Evolutionary conservation across 139 green algal species (phyloP).

Genomic region (Chlamydomonas incerta): DNA sequence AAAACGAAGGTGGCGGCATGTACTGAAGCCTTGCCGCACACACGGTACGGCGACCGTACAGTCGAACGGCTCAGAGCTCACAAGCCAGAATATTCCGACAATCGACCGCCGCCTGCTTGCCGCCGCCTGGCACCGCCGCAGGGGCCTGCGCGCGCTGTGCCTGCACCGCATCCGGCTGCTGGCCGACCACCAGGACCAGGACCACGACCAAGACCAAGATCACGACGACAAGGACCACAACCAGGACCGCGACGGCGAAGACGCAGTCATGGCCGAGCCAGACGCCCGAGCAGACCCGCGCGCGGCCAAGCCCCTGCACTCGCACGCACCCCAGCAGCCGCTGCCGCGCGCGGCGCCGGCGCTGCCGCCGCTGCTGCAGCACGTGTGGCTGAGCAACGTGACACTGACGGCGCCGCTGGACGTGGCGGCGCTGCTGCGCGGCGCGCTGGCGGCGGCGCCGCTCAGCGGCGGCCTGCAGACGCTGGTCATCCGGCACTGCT

Average conservation of each 20-base stretch:
- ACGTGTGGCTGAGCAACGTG: conserved; percentile 39
- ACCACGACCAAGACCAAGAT: no score
- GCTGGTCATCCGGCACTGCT: conserved; percentile 24
- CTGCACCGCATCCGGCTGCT: conserved; percentile 13
- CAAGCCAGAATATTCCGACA: no score
- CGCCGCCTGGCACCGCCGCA: neutral
- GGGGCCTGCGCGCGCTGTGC: conserved; percentile 10
- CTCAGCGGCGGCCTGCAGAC: conserved; percentile 20
- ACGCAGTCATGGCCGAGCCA: no score
- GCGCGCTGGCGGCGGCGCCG: neutral
- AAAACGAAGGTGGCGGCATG: no score
- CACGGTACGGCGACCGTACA: no score
- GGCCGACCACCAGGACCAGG: neutral
- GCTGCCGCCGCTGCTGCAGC: conserved; percentile 25
- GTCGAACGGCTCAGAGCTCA: no score
- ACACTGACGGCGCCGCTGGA: neutral
- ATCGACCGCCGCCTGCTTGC: no score
- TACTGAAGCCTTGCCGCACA: no score
- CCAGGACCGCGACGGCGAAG: neutral
- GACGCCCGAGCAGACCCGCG: no score
- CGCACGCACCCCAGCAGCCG: neutral
- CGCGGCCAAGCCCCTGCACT: no score
- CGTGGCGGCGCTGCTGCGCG: neutral
- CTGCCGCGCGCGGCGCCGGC: neutral
- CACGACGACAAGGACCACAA: no score